A percentile compares a stretch with the other conserved stretches of the same genome.
Conservation (phyloP, 192 early-diverging fungal species). For the Umbelopsis sp. region DNA sequence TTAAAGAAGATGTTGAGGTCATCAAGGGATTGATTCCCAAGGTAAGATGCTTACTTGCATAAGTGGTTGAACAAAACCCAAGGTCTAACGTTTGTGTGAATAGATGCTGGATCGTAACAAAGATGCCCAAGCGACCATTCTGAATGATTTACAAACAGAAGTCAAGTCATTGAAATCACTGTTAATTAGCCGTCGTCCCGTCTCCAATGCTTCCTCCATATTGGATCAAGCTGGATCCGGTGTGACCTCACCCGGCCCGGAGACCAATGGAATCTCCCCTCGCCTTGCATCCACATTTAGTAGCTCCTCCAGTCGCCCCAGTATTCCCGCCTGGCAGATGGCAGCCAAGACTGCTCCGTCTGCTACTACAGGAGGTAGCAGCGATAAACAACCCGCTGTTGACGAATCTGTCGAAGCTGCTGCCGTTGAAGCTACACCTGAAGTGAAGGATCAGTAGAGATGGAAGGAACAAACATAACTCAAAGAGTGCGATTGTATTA, state of each 20-base stretch:
- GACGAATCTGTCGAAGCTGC: background rate
- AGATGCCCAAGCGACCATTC: conserved; percentile 64
- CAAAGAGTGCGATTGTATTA: background rate
- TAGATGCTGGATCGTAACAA: conserved; percentile 77
- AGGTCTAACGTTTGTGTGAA: background rate
- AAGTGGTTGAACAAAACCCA: background rate
- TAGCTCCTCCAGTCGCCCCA: conserved; percentile 14
- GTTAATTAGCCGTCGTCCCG: conserved; percentile 78
- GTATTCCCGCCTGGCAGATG: conserved; percentile 74
- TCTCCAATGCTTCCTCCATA: conserved; percentile 43
- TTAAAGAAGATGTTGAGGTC: conserved; percentile 76
- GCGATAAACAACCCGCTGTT: conserved; percentile 17
- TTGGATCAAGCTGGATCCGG: conserved; percentile 38
- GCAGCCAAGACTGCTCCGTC: conserved; percentile 28
- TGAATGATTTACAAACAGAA: conserved; percentile 88
- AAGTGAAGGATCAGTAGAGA: conserved; percentile 11
- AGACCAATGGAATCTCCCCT: conserved; percentile 26
- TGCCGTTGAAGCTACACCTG: background rate
- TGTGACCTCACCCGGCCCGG: conserved; percentile 20
- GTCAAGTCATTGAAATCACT: conserved; percentile 93
- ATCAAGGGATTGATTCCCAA: conserved; percentile 76
- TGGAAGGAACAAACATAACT: background rate
- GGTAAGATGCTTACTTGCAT: conserved; percentile 45
- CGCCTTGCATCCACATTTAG: conserved; percentile 24
- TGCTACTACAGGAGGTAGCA: conserved; percentile 14